These are phyloP conservation scores for Coffea humblotiana DNA, from an alignment of 305 asterid genomes.

Conservation along the genomic window DNA sequence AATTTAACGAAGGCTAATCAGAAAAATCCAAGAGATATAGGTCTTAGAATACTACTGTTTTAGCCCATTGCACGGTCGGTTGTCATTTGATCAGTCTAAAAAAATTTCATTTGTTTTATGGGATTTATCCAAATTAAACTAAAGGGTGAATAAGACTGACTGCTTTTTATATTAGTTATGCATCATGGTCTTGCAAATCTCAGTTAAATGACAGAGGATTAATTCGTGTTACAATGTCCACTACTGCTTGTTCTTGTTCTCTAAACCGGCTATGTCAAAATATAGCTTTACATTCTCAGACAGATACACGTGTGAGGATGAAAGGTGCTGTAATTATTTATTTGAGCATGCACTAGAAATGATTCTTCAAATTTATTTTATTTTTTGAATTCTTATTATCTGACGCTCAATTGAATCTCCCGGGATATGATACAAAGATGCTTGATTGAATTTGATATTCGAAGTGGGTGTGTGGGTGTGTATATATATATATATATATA, in stretches of 20 bases:
- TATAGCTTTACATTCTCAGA: not conserved
- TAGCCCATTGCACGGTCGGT: not conserved
- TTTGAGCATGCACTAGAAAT: not conserved
- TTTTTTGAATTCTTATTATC: not conserved
- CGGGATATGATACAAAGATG: not conserved
- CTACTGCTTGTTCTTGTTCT: not conserved
- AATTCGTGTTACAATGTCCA: not conserved
- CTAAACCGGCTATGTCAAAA: not conserved
- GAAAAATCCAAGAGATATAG: not conserved
- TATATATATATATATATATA: too few species aligned
- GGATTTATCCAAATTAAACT: not conserved
- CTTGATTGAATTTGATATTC: too few species aligned
- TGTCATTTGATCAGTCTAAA: not conserved
- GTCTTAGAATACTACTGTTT: not conserved
- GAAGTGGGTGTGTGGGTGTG: too few species aligned
- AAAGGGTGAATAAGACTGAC: not conserved
- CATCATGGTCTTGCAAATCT: not conserved
- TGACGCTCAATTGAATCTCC: not conserved
- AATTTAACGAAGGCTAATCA: not conserved
- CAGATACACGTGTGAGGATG: not conserved
- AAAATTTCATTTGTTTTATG: not conserved
- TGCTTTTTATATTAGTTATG: not conserved
- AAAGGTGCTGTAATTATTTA: not conserved
- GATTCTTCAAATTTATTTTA: not conserved
- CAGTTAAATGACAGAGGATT: not conserved